Evolutionary conservation across 139 green algal genomes (phyloP).

Genomic region (Pedinophyceae sp.): DNA sequence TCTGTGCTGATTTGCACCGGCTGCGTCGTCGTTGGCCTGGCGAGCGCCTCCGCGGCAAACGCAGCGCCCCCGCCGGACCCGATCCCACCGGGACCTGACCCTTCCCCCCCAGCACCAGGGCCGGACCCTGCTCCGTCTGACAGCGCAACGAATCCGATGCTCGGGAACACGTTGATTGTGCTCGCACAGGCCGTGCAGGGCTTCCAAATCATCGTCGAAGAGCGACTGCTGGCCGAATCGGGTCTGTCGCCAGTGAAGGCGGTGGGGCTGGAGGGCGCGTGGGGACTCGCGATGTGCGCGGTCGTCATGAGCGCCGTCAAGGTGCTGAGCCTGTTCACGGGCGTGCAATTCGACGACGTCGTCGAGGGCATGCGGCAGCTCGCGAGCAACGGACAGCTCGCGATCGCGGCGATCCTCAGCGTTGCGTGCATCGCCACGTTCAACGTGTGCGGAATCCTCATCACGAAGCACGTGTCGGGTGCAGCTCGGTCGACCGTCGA

Average conservation of each 20-base stretch:
- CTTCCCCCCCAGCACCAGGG: background rate
- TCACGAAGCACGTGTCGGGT: constrained; percentile 50
- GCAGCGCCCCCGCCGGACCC: background rate
- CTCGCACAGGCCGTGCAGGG: constrained; percentile 27
- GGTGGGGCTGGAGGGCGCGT: background rate
- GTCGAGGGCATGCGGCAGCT: background rate
- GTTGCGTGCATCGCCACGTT: constrained; percentile 58
- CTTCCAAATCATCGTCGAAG: constrained; percentile 55
- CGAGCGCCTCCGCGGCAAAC: background rate
- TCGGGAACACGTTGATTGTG: constrained; percentile 61
- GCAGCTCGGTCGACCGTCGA: constrained; percentile 62
- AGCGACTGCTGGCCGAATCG: constrained; percentile 56
- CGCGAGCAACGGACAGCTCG: background rate
- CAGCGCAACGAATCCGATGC: constrained; percentile 24
- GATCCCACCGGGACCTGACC: background rate
- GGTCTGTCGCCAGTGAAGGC: background rate
- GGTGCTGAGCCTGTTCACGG: background rate
- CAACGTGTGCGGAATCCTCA: constrained; percentile 62
- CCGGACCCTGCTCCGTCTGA: too few relatives aligned
- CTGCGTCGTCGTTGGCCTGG: constrained; percentile 53
- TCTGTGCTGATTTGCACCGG: constrained; percentile 64
- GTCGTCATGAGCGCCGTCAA: background rate
- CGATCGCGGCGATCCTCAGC: constrained; percentile 7
- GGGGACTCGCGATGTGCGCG: background rate
- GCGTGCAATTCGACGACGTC: background rate